Evolutionary conservation across 345 rosid species (phyloP).

Genomic region (Salix dunnii): DNA sequence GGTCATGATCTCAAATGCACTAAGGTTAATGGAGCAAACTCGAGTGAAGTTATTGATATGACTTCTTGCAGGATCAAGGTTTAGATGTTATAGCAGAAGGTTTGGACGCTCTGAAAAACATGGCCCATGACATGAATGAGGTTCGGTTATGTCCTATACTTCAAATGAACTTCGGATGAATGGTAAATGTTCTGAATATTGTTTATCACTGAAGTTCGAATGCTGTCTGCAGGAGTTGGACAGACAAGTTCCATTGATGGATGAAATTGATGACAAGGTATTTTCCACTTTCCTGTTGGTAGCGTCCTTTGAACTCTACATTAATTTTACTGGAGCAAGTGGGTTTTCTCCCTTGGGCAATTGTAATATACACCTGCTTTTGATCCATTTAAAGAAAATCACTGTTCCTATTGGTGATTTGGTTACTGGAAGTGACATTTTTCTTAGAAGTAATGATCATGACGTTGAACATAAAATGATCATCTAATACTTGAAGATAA

Average conservation of each 20-base stretch:
- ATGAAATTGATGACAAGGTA: slow-evolving; percentile 37
- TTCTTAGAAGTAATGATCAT: not conserved
- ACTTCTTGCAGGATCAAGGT: slow-evolving; percentile 31
- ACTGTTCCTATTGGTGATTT: not conserved
- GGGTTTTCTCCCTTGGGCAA: too few species aligned
- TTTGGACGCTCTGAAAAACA: slow-evolving; percentile 26
- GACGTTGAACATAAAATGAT: not conserved
- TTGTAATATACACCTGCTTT: too few species aligned
- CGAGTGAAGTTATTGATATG: not conserved
- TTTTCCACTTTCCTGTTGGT: not conserved
- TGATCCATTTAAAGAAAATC: not conserved
- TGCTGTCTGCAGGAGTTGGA: slow-evolving; percentile 24
- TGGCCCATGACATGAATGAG: slow-evolving; percentile 33
- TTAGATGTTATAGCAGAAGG: slow-evolving; percentile 35
- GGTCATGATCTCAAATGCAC: not conserved
- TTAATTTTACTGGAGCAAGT: too few species aligned
- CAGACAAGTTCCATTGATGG: slow-evolving; percentile 29
- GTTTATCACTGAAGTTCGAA: not conserved
- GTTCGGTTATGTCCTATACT: slow-evolving; percentile 12
- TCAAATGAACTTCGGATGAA: not conserved
- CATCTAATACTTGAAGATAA: too few species aligned
- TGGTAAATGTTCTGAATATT: not conserved
- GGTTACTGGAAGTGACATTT: not conserved
- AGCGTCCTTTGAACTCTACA: too few species aligned
- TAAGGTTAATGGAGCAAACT: not conserved